A percentile compares a stretch with the other conserved stretches of the same genome.
Evolutionary conservation across 2,329 filamentous ascomycete genomes (phyloP).

Genomic region (Diaporthe sp.): DNA sequence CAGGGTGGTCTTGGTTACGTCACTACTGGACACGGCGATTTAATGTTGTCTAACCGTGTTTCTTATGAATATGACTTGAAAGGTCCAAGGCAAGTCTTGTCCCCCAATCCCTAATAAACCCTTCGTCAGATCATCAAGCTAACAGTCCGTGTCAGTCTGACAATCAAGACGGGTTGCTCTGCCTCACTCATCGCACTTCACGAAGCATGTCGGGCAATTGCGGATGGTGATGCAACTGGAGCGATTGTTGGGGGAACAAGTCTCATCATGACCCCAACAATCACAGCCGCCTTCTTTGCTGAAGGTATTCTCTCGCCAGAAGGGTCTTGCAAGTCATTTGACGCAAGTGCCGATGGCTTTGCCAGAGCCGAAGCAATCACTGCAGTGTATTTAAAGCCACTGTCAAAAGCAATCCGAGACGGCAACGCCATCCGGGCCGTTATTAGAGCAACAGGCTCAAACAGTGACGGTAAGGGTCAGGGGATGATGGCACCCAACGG

Average conservation of each 20-base stretch:
- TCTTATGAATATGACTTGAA: conserved; percentile 2
- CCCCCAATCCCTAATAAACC: neutral
- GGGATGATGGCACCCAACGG: neutral
- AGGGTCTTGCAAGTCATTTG: neutral
- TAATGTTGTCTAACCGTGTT: neutral
- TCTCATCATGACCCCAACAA: conserved; percentile 1
- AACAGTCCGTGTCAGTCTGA: neutral
- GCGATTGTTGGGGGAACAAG: neutral
- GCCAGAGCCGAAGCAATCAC: neutral
- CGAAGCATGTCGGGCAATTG: neutral
- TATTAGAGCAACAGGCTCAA: neutral
- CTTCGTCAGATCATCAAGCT: neutral
- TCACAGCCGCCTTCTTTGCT: conserved; percentile 4
- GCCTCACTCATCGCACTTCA: conserved; percentile 1
- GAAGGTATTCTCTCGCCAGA: neutral
- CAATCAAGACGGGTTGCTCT: neutral
- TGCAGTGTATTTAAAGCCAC: neutral
- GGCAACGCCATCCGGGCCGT: neutral
- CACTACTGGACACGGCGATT: neutral
- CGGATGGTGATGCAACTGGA: neutral
- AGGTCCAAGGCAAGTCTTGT: neutral
- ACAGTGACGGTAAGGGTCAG: neutral
- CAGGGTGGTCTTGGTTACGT: neutral
- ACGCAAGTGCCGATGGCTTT: neutral
- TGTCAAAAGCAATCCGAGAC: neutral